Evolutionary conservation across 2,329 filamentous ascomycete species (phyloP).

Genomic region (Aspergillus bombycis): DNA sequence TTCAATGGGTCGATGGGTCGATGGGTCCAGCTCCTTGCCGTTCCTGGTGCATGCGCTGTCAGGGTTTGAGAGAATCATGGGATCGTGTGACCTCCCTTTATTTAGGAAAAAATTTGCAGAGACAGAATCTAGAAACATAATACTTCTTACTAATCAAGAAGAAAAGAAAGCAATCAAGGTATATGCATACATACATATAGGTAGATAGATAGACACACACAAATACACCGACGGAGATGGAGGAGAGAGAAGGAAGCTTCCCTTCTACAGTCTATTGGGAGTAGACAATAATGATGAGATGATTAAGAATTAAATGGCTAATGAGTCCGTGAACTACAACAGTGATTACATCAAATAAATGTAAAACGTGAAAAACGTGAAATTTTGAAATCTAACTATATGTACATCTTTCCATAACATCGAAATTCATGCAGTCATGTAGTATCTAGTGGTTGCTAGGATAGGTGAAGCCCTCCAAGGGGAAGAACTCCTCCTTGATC

Average conservation of each 20-base stretch:
- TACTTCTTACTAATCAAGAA: too few species aligned
- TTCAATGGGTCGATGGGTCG: background rate
- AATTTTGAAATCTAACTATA: background rate
- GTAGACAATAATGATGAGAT: too few species aligned
- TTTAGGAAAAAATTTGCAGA: background rate
- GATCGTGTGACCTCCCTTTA: background rate
- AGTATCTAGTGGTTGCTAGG: slow-evolving; percentile 60
- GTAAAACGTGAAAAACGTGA: background rate
- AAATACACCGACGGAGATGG: too few species aligned
- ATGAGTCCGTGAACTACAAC: too few species aligned
- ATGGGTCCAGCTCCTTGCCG: too few species aligned
- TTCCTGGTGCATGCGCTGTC: background rate
- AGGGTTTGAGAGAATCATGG: background rate
- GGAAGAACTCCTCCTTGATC: slow-evolving; percentile 73
- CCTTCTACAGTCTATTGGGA: too few species aligned
- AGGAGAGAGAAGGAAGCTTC: too few species aligned
- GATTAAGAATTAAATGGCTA: too few species aligned
- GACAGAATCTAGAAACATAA: background rate
- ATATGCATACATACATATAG: too few species aligned
- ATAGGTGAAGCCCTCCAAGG: slow-evolving; percentile 64
- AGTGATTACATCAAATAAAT: too few species aligned
- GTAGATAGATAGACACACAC: too few species aligned
- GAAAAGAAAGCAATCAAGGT: too few species aligned
- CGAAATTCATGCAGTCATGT: background rate
- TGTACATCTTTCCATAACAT: background rate